Conservation (phyloP, 78 protist species). For the Anaeramoeba ignava region DNA sequence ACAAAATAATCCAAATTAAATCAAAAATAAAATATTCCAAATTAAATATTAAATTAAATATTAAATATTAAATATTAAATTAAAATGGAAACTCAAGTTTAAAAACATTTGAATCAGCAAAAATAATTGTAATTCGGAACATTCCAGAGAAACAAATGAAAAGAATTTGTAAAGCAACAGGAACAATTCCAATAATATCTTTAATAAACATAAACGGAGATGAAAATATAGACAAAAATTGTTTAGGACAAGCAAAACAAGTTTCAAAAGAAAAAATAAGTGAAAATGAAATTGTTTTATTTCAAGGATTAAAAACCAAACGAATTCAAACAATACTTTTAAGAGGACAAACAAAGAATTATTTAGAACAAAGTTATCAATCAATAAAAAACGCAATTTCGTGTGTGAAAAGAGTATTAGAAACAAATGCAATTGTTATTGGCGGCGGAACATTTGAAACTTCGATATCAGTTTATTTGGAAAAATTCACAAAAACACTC, state of each 20-base stretch:
- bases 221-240: not conserved
- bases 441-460: conserved; percentile 96
- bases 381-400: conserved; percentile 95
- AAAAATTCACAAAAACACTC: conserved; percentile 71
- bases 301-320: not conserved
- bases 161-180: not conserved
- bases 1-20: no score
- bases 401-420: conserved; percentile 82
- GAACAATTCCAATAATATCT: not conserved
- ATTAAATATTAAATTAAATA: no score
- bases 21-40: no score
- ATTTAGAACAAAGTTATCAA: conserved; percentile 72
- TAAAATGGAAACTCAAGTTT: no score
- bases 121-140: no score
- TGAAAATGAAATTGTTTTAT: not conserved
- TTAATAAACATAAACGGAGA: not conserved
- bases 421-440: conserved; percentile 46
- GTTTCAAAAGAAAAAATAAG: not conserved
- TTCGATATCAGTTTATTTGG: conserved; percentile 89
- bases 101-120: no score
- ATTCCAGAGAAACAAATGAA: no score
- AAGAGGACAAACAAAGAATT: not conserved
- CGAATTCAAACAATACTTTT: not conserved
- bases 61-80: no score
- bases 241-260: not conserved